Evolutionary conservation across 192 early-diverging fungal species (phyloP), one percentile per base, ranked within the genome.

Genomic region (Helicostylum pulchrum): DNA sequence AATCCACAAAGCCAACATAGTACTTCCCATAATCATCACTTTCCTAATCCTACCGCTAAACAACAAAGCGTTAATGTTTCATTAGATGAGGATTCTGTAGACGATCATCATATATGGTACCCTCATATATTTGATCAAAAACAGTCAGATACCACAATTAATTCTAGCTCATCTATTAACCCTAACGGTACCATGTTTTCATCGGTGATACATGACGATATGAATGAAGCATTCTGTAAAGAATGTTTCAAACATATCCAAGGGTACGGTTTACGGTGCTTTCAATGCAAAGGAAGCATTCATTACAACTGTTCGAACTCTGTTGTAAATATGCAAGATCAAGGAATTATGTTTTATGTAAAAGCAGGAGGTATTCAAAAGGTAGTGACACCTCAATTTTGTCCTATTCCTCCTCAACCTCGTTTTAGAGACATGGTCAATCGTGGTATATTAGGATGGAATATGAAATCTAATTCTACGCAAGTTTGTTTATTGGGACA

Each of bases 281-380:
- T 78, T 34, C 78, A 76, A 2, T 85, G 84, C 21, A 75, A 77
- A 30, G 64, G 76, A 26, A 77, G 68, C 26, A 44, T 83, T 7
- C 84, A 85, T 62, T 64, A 80, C 20, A 72, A 72, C 7, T 85
- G 84, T 54, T 85, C 71, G 56, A 77, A 79, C 43, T 65, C 67
- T 19, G 46, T 34, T 19, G 66, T 61, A 10, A 34, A 45, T 0
- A 66, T 66, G 51, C 63, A 74, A 15, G 69, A 68, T 17, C 65
- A 70, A 51, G 64, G 50, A 20, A 67, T 61, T 55, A 72, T 80
- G 57, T 30, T 65, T 36, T 80, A 66, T 42, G 62, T 64, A 47
- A 77, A 65, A 50, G 62, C 68, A 31, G 65, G 69, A 11, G 74
- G 70, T 7, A 64, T 75, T 8, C 76, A 75, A 34, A 80, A 78